Evolutionary conservation across 495 filamentous ascomycete genomes (phyloP).

Genomic region (Penicillium egyptiacum): DNA sequence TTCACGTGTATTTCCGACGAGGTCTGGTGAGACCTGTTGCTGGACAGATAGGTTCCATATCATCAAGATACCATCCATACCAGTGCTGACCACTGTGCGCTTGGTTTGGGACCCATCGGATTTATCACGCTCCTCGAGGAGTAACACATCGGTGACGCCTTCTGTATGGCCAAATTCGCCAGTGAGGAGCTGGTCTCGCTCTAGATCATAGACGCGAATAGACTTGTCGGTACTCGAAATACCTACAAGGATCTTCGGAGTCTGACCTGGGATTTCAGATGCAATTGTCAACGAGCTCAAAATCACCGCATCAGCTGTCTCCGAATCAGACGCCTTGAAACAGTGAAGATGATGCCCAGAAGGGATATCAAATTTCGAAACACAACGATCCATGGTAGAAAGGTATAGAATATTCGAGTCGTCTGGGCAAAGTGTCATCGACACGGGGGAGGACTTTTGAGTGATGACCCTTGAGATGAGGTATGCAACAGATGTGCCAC

Average conservation of each 20-base stretch:
- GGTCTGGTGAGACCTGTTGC: conserved; percentile 37
- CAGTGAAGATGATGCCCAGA: conserved; percentile 67
- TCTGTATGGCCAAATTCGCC: conserved; percentile 94
- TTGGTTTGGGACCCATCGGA: conserved; percentile 37
- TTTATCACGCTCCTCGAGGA: conserved; percentile 57
- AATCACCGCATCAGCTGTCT: conserved; percentile 76
- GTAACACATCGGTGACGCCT: conserved; percentile 77
- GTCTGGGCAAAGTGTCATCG: conserved; percentile 68
- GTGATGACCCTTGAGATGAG: conserved; percentile 72
- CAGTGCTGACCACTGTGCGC: conserved; percentile 67
- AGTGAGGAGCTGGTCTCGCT: conserved; percentile 71
- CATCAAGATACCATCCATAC: conserved; percentile 84
- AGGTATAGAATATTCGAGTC: conserved; percentile 63
- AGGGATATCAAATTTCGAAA: conserved; percentile 71
- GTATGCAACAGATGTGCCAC: conserved; percentile 69
- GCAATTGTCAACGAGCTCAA: conserved; percentile 69
- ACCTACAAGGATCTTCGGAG: conserved; percentile 65
- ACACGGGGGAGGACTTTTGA: conserved; percentile 80
- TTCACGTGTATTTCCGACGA: conserved; percentile 26
- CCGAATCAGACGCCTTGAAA: conserved; percentile 80
- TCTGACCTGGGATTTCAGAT: conserved; percentile 37
- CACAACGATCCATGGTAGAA: conserved; percentile 78
- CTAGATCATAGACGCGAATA: conserved; percentile 80
- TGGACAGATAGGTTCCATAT: conserved; percentile 66
- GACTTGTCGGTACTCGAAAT: conserved; percentile 94